phyloP scores from a whole-genome alignment of 306 rosid species.

The Rosa rugosa region DNA sequence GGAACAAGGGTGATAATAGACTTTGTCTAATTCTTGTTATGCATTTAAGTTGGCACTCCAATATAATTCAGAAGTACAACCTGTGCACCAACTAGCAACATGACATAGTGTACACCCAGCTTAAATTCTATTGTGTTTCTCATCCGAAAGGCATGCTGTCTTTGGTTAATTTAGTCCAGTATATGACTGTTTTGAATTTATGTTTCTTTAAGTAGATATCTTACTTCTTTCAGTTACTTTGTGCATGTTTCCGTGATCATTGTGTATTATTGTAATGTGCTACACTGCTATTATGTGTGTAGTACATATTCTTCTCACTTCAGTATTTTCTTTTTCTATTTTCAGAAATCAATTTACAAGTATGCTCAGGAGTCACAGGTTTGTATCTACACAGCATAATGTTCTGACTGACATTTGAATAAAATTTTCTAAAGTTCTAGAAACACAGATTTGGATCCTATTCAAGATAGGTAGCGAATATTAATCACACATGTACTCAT shows the following conservation, averaged over 20 bases:
- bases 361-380: constrained; percentile 86
- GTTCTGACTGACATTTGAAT: not conserved
- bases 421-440: not conserved
- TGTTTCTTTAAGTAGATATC: not conserved
- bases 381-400: constrained; percentile 23
- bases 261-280: not conserved
- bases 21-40: not conserved
- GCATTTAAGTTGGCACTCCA: not conserved
- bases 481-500: not conserved
- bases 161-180: not conserved
- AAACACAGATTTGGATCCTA: not conserved
- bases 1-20: not conserved
- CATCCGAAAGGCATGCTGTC: not conserved
- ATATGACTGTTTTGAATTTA: not conserved
- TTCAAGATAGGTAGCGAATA: not conserved
- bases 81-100: not conserved
- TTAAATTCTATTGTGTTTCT: not conserved
- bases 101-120: not conserved
- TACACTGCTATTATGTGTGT: not conserved
- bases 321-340: not conserved
- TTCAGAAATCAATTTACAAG: constrained; percentile 81
- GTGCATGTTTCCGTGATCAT: not conserved
- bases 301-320: constrained; percentile 22
- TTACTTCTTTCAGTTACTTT: not conserved
- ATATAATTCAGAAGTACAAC: not conserved